A percentile compares a stretch with the other conserved stretches of the same genome.
These are phyloP conservation scores for Podosphaera xanthii DNA, from an alignment of 2,329 filamentous ascomycete genomes.

Conservation along the genomic window DNA sequence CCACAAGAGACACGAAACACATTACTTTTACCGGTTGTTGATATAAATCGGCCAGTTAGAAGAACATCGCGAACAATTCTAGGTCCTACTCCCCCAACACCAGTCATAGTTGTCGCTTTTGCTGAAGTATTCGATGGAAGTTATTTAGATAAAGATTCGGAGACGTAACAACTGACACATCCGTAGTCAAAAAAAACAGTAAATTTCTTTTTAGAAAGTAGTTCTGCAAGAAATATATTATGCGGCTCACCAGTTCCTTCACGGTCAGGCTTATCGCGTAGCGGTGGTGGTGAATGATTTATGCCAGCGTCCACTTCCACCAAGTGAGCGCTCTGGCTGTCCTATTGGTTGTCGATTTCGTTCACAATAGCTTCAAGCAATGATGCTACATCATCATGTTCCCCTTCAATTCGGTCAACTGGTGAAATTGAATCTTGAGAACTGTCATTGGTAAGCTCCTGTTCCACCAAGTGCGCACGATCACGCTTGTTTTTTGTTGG, in stretches of 20 bases:
- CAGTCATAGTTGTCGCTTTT: background rate
- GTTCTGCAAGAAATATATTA: background rate
- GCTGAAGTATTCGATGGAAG: background rate
- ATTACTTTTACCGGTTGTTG: background rate
- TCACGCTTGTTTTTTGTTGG: too few relatives aligned
- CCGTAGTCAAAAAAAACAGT: background rate
- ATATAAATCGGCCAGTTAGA: background rate
- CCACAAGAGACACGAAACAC: background rate
- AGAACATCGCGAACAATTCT: background rate
- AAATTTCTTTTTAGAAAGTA: background rate
- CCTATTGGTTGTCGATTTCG: background rate
- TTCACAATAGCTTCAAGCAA: background rate
- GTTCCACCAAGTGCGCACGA: background rate
- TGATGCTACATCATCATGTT: background rate
- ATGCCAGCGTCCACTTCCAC: constrained; percentile 1
- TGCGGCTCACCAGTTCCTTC: background rate
- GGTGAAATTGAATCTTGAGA: background rate
- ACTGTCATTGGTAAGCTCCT: background rate
- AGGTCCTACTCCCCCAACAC: background rate
- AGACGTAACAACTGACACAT: background rate
- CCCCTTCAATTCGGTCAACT: background rate
- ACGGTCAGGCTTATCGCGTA: background rate
- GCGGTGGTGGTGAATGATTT: background rate
- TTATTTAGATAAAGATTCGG: background rate
- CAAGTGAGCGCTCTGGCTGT: background rate